Evolutionary conservation across 192 early-diverging fungal species (phyloP).

Genomic region (Coemansia sp.): DNA sequence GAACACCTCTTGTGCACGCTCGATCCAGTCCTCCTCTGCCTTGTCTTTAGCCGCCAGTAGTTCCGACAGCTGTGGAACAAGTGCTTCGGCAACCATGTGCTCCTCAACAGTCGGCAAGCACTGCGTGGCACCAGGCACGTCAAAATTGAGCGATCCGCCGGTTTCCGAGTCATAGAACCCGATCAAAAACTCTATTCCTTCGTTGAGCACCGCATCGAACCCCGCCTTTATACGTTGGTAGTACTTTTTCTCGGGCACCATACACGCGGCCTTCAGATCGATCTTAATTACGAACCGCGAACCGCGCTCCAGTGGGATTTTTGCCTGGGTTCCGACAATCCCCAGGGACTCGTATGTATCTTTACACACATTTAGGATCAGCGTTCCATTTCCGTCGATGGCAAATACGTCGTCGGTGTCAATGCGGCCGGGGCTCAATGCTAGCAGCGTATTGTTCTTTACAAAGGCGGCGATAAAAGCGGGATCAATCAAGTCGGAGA

Average conservation of each 20-base stretch:
- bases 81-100: background rate
- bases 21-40: constrained; percentile 25
- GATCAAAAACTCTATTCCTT: constrained; percentile 20
- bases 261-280: constrained; percentile 17
- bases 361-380: constrained; percentile 43
- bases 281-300: constrained; percentile 32
- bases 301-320: constrained; percentile 39
- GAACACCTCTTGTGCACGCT: constrained; percentile 26
- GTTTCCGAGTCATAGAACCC: constrained; percentile 21
- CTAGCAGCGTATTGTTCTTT: constrained; percentile 21
- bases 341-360: constrained; percentile 45
- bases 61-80: constrained; percentile 11
- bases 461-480: constrained; percentile 30
- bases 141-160: constrained; percentile 27
- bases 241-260: constrained; percentile 38
- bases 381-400: constrained; percentile 33
- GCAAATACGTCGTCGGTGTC: constrained; percentile 50
- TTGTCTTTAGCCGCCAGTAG: background rate
- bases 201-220: constrained; percentile 19
- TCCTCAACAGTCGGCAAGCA: background rate
- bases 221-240: constrained; percentile 25
- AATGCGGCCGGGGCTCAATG: constrained; percentile 20
- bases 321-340: constrained; percentile 16
- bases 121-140: constrained; percentile 17
- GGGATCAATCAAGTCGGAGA: constrained; percentile 34